A percentile compares a stretch with the other conserved stretches of the same genome.
These are phyloP conservation scores for Yamadazyma triangularis DNA, from an alignment of 1,139 yeast genomes.

Conservation along the genomic window DNA sequence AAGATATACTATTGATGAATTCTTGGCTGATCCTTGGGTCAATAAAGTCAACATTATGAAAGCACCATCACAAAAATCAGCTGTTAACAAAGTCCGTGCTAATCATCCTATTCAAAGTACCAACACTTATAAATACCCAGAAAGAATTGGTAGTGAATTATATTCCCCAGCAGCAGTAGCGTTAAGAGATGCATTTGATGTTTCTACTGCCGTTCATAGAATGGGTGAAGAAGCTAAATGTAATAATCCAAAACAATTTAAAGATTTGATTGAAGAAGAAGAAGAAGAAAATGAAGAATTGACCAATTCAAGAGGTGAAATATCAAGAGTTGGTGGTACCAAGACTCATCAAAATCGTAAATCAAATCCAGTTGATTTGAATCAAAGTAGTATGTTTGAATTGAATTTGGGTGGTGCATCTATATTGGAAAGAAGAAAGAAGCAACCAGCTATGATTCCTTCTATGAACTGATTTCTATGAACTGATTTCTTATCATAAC, in stretches of 20 bases:
- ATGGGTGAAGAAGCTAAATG: slow-evolving; percentile 75
- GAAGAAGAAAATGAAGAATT: slow-evolving; percentile 26
- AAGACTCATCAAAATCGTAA: slow-evolving; percentile 10
- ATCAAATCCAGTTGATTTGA: slow-evolving; percentile 3
- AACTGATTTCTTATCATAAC: too few relatives aligned
- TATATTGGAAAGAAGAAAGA: slow-evolving; percentile 68
- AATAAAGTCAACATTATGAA: slow-evolving; percentile 9
- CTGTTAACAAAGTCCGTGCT: slow-evolving; percentile 3
- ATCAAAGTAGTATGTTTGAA: slow-evolving; percentile 46
- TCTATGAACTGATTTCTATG: slow-evolving; percentile 1
- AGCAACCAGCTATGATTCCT: slow-evolving; percentile 14
- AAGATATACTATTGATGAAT: slow-evolving; percentile 74
- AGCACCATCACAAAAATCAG: slow-evolving; percentile 5
- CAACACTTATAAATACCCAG: slow-evolving; percentile 17
- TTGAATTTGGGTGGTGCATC: slow-evolving; percentile 77
- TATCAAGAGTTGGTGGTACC: slow-evolving; percentile 15
- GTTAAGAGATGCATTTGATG: slow-evolving; percentile 91
- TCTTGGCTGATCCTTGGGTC: slow-evolving; percentile 86
- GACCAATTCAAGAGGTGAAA: slow-evolving; percentile 14
- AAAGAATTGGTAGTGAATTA: slow-evolving; percentile 22
- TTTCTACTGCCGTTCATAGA: slow-evolving; percentile 90
- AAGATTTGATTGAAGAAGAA: slow-evolving; percentile 34
- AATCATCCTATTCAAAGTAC: slow-evolving; percentile 24
- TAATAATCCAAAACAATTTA: slow-evolving; percentile 22
- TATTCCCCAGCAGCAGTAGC: slow-evolving; percentile 92